Evolutionary conservation across 495 filamentous ascomycete genomes (phyloP), one percentile per base, ranked within the genome.

Genomic region (Penicillium malachiteum): DNA sequence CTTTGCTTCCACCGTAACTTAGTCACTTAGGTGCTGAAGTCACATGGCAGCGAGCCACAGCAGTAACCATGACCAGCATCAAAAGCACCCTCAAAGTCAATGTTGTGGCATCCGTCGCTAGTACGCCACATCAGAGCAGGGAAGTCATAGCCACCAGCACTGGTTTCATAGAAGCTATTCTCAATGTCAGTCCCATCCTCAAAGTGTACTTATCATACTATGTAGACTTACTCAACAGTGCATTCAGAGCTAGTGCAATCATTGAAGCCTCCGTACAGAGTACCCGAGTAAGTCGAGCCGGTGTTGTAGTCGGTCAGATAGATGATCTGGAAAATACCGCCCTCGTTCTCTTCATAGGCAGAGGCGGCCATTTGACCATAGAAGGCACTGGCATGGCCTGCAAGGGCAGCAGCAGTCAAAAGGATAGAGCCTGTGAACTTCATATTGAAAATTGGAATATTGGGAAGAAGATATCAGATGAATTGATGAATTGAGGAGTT

Each of bases 21-120:
- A 43, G n/a, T 32, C n/a, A 16, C 30, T 26, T 52, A 55, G 35
- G 54, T 44, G n/a, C 33, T 26, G 45, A 57, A 50, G 14, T 54
- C 48, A 34, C 58, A 60, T n/a, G 54, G 58, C 38, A 60, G 26
- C 2, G 50, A 60, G 12, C 58, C 54, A 56, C 50, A 60, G 45
- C 54, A 56, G 16, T 34, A 53, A 2, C 58, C 54, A 47, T 57
- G 53, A 8, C 39, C 31, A 50, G 58, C 38, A 37, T 13, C 7
- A 2, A 60, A 42, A 34, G 49, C 49, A 5, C 54, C 58, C 17
- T 54, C 3, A 12, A 60, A 53, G 30, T 60, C 35, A 26, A 56
- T 60, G 33, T 60, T 60, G 17, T 60, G 53, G 39, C 58, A 56
- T 8, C 49, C 53, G 37, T 56, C 58, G 30, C 32, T 53, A 6